These are phyloP conservation scores for Citrus mangshanensis DNA, from an alignment of 345 rosid genomes.

Conservation along the genomic window DNA sequence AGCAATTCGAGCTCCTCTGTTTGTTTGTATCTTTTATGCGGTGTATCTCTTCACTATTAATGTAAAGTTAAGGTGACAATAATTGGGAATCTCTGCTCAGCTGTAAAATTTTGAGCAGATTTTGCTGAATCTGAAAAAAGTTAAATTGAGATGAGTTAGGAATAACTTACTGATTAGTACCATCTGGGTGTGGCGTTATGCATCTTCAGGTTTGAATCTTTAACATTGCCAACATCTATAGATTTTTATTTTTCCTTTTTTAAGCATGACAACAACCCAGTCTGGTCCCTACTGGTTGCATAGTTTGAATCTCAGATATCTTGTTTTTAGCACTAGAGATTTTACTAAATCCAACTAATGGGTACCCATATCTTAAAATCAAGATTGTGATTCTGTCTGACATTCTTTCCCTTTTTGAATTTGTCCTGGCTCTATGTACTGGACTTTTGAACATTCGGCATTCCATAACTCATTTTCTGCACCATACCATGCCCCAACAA, in stretches of 20 bases:
- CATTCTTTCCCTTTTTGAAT: conserved; percentile 42
- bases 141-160: not conserved
- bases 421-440: conserved; percentile 46
- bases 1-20: not conserved
- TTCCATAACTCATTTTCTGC: conserved; percentile 63
- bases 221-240: no score
- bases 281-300: no score
- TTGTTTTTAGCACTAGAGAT: conserved; percentile 8
- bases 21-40: not conserved
- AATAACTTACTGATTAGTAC: not conserved
- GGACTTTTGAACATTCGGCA: conserved; percentile 56
- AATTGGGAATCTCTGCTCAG: not conserved
- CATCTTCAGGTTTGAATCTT: no score
- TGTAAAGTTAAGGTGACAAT: not conserved
- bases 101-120: not conserved
- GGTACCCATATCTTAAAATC: no score
- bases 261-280: no score
- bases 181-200: no score
- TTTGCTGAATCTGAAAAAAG: not conserved
- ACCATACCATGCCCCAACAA: not conserved
- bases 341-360: no score
- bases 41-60: not conserved
- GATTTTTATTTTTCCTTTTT: no score
- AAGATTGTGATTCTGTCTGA: conserved; percentile 27
- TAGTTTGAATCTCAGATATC: no score